Evolutionary conservation across 1,284 basidiomycete species (phyloP).

Genomic region (Rhodotorula sp.): DNA sequence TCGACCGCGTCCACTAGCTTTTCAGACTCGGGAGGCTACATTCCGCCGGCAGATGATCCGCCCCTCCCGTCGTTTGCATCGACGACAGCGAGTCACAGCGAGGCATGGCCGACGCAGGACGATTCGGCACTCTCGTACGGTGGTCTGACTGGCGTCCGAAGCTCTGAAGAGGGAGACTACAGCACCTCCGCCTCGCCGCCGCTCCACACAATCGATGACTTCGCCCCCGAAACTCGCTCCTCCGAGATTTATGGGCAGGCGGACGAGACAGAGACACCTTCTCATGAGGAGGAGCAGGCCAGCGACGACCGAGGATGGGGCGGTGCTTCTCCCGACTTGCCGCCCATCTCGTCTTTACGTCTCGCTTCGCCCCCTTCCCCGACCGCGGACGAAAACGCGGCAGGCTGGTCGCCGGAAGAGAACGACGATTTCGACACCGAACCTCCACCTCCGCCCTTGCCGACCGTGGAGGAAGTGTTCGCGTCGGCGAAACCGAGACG

Average conservation of each 20-base stretch:
- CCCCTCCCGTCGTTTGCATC: background rate
- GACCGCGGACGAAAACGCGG: background rate
- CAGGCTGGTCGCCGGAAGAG: constrained; percentile 14
- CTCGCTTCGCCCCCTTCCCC: constrained; percentile 14
- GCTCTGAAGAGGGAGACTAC: too few species aligned
- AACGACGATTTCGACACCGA: background rate
- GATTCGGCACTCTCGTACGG: background rate
- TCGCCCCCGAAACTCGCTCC: background rate
- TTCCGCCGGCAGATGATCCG: background rate
- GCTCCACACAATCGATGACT: background rate
- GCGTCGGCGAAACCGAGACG: background rate
- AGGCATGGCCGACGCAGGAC: background rate
- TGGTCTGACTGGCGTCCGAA: too few species aligned
- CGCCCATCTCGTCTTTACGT: constrained; percentile 16
- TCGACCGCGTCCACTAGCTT: background rate
- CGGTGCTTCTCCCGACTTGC: constrained; percentile 17
- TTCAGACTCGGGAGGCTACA: background rate
- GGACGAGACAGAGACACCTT: background rate
- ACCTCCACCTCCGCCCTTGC: constrained; percentile 2
- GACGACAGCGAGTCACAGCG: background rate
- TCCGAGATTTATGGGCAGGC: background rate
- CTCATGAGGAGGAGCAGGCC: background rate
- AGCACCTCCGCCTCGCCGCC: background rate
- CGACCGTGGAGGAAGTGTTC: constrained; percentile 19
- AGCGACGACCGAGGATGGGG: constrained; percentile 12